Evolutionary conservation across 2,329 filamentous ascomycete genomes (phyloP).

Genomic region (Albophoma yamanashiensis): DNA sequence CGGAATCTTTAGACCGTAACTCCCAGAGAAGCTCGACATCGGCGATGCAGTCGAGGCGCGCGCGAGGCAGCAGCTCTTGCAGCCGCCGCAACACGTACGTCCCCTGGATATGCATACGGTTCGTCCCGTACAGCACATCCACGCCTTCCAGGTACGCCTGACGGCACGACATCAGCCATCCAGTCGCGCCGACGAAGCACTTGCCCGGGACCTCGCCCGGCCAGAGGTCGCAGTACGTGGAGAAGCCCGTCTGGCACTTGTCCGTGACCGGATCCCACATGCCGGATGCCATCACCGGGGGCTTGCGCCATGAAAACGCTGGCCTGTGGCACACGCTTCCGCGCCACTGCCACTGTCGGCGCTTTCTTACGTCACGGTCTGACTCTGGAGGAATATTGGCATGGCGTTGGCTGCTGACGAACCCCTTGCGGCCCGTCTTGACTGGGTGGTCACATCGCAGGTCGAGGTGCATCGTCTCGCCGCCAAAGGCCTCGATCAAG

Average conservation of each 20-base stretch:
- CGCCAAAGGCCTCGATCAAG: not conserved
- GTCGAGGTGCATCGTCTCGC: not conserved
- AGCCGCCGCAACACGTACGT: not conserved
- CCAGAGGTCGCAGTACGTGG: not conserved
- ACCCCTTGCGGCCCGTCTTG: not conserved
- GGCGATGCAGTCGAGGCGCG: not conserved
- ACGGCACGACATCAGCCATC: not conserved
- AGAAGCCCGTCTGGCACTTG: not conserved
- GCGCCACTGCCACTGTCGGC: not conserved
- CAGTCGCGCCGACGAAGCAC: not conserved
- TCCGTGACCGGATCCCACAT: not conserved
- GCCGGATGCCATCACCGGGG: not conserved
- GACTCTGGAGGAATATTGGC: not conserved
- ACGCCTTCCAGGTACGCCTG: not conserved
- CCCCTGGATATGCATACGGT: not conserved
- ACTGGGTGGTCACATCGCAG: not conserved
- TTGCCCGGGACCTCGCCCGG: not conserved
- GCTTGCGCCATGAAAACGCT: not conserved
- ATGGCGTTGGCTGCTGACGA: not conserved
- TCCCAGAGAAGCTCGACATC: not conserved
- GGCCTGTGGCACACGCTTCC: not conserved
- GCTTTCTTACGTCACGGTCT: not conserved
- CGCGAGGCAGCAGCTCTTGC: not conserved
- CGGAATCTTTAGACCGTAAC: not conserved
- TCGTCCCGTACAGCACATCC: not conserved